Evolutionary conservation across 441 rosid genomes (phyloP), one percentile per base, ranked within the genome.

Genomic region (Iberis amara): DNA sequence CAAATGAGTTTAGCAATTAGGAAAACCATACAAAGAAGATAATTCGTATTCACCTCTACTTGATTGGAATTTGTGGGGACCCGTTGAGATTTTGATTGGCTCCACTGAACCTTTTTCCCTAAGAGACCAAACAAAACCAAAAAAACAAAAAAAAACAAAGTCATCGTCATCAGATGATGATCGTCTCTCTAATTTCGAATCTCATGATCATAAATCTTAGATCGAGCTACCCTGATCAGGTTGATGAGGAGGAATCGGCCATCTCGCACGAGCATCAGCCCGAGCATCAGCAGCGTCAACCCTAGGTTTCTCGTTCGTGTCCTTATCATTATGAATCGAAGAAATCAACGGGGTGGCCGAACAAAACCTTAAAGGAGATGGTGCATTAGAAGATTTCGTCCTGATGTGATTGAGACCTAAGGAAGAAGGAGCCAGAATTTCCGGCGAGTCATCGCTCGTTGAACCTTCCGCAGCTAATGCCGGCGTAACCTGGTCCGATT

Each of bases 401-500:
- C 64, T 75, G 52, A 94, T 94, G 46, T 79, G 81, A 39, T 89
- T 86, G 51, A 94, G 68, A 36, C 94, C 87, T 11, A 91, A 77
- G n/a, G 83, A 69, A 5, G 89, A 78, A 35, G 90, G 73, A 27
- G 84, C 74, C 7, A 68, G 52, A 51, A 86, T 73, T 7, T 75
- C 76, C 3, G 74, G 60, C n/a, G 79, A 54, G 57, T 57, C 70
- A 11, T 62, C 33, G 47, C 48, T 45, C n/a, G n/a, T n/a, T n/a
- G n/a, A 52, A 10, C 64, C 47, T 39, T 53, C 61, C n/a, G n/a
- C n/a, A n/a, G n/a, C n/a, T n/a, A n/a, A n/a, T 7, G 10, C 47
- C 8, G 32, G 37, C 40, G 48, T 8, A 7, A 4, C 23, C 47
- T 40, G 48, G 8, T 18, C 57, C 12, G 39, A 35, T 21, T 58